A percentile compares a stretch with the other conserved stretches of the same genome.
phyloP scores from a whole-genome alignment of 2,329 filamentous ascomycete genomes.

The Scedosporium aurantiacum region DNA sequence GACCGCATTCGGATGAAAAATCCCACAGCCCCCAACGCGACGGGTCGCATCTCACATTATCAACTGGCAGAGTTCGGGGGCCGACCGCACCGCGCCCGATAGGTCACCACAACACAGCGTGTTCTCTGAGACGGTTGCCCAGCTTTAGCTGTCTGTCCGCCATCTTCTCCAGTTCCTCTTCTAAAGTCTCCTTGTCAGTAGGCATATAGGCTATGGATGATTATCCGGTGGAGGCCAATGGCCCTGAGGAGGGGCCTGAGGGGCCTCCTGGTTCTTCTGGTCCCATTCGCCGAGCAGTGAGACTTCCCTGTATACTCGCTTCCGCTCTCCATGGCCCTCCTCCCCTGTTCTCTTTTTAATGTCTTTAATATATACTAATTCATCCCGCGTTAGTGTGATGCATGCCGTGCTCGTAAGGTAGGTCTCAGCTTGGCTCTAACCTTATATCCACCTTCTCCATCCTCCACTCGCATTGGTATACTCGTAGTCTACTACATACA shows the following conservation, averaged over 20 bases:
- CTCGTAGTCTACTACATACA: too few species aligned
- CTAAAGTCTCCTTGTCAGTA: background rate
- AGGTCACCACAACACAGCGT: background rate
- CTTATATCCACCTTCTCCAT: background rate
- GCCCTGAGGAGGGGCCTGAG: background rate
- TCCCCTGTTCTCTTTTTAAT: background rate
- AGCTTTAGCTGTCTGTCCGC: background rate
- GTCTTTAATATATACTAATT: background rate
- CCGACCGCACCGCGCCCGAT: background rate
- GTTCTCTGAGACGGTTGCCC: background rate
- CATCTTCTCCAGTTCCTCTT: background rate
- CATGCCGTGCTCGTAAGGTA: constrained; percentile 23
- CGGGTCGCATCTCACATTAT: background rate
- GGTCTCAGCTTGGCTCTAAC: background rate
- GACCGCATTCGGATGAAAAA: background rate
- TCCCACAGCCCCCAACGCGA: background rate
- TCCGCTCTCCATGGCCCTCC: constrained; percentile 2
- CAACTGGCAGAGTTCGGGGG: background rate
- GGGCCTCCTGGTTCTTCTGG: background rate
- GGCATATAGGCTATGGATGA: constrained; percentile 5
- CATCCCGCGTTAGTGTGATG: constrained; percentile 17
- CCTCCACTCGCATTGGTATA: background rate
- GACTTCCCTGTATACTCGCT: constrained; percentile 8
- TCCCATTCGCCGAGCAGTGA: background rate
- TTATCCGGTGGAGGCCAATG: background rate